phyloP scores from a whole-genome alignment of 2,329 filamentous ascomycete genomes.

The Ceratocystis albifundus region DNA sequence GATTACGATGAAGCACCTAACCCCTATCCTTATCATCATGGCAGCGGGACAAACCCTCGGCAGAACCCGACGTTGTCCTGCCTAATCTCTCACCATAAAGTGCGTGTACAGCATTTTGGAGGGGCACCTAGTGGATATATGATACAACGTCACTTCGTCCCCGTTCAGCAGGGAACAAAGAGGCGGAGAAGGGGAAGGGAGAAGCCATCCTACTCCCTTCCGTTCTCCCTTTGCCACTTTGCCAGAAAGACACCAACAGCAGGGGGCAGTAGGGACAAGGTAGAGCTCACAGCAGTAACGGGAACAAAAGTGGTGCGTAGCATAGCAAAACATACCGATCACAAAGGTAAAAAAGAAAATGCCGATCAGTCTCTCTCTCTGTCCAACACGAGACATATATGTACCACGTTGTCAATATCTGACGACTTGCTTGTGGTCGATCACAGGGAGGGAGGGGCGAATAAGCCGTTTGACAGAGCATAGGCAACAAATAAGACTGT shows the following conservation, averaged over 20 bases:
- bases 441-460: background rate
- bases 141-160: background rate
- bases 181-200: background rate
- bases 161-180: background rate
- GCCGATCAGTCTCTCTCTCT: background rate
- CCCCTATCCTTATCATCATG: too few species aligned
- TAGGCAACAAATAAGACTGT: background rate
- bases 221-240: background rate
- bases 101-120: background rate
- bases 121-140: background rate
- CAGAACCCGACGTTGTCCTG: background rate
- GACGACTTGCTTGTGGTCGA: background rate
- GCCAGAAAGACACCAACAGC: background rate
- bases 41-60: background rate
- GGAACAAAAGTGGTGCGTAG: background rate
- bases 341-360: background rate
- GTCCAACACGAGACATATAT: background rate
- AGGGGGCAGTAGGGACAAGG: background rate
- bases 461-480: background rate
- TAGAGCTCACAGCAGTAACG: background rate
- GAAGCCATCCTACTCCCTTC: background rate
- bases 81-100: background rate
- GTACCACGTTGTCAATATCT: slow-evolving; percentile 6
- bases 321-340: background rate
- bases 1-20: too few species aligned